Evolutionary conservation across 2,329 filamentous ascomycete genomes (phyloP).

Genomic region (Zymoseptoria passerinii): DNA sequence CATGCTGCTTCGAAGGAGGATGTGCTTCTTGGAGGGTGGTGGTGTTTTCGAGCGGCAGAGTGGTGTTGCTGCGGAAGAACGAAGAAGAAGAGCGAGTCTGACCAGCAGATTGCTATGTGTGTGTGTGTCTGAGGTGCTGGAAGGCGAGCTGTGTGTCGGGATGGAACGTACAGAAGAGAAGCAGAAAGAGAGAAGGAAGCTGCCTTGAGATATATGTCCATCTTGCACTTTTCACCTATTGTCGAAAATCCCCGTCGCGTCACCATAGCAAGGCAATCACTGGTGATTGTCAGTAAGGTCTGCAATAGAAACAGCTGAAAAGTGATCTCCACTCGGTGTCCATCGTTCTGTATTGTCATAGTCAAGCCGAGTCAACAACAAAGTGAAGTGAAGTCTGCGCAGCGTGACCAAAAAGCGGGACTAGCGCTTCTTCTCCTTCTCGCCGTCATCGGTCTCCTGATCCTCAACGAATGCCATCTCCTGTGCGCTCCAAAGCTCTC

Average conservation of each 20-base stretch:
- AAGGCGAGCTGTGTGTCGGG: neutral
- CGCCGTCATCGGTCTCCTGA: slow-evolving; percentile 12
- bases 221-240: neutral
- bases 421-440: slow-evolving; percentile 8
- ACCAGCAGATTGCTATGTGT: neutral
- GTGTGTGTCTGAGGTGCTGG: neutral
- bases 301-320: neutral
- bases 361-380: neutral
- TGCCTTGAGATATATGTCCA: neutral
- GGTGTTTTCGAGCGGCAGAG: neutral
- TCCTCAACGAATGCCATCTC: slow-evolving; percentile 33
- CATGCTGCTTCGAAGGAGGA: neutral
- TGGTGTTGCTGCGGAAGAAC: neutral
- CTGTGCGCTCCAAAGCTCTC: slow-evolving; percentile 70
- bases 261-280: neutral
- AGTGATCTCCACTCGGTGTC: neutral
- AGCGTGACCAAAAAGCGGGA: neutral
- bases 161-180: neutral
- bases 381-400: neutral
- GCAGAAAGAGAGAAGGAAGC: neutral
- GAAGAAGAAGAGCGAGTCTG: neutral
- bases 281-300: neutral
- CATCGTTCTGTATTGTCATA: neutral
- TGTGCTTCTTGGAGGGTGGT: neutral
- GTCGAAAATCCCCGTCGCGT: neutral